Evolutionary conservation across 2,329 filamentous ascomycete genomes (phyloP).

Genomic region (Fusarium sp.): DNA sequence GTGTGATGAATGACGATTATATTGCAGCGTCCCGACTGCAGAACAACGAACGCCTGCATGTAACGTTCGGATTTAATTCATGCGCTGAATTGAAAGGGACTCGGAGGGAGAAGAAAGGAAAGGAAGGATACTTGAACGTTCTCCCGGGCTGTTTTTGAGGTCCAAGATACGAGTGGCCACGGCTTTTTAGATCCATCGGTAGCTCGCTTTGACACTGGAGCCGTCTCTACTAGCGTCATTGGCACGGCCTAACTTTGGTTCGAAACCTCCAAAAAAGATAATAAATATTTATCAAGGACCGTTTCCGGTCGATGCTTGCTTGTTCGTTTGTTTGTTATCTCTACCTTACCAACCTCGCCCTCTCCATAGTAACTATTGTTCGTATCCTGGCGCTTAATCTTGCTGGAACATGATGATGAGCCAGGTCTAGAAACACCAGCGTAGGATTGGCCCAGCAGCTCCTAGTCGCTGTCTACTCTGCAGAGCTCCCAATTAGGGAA

Average conservation of each 20-base stretch:
- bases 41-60: constrained; percentile 25
- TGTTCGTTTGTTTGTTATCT: neutral
- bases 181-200: constrained; percentile 21
- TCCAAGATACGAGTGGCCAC: constrained; percentile 32
- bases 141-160: constrained; percentile 23
- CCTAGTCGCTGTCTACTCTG: constrained; percentile 37
- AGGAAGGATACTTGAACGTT: constrained; percentile 15
- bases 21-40: constrained; percentile 30
- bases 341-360: neutral
- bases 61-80: constrained; percentile 14
- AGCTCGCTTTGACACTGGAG: constrained; percentile 31
- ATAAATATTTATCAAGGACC: constrained; percentile 18
- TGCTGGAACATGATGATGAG: constrained; percentile 31
- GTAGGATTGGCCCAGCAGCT: constrained; percentile 40
- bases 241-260: constrained; percentile 13
- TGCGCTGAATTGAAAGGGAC: neutral
- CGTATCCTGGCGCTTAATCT: constrained; percentile 42
- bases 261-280: constrained; percentile 11
- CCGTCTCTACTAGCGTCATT: constrained; percentile 17
- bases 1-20: constrained; percentile 30
- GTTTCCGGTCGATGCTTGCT: constrained; percentile 25
- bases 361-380: neutral
- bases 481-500: constrained; percentile 43
- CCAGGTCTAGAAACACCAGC: constrained; percentile 35
- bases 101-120: neutral